These are phyloP conservation scores for Aspergillus floridensis DNA, from an alignment of 2,329 filamentous ascomycete genomes.

Conservation along the genomic window DNA sequence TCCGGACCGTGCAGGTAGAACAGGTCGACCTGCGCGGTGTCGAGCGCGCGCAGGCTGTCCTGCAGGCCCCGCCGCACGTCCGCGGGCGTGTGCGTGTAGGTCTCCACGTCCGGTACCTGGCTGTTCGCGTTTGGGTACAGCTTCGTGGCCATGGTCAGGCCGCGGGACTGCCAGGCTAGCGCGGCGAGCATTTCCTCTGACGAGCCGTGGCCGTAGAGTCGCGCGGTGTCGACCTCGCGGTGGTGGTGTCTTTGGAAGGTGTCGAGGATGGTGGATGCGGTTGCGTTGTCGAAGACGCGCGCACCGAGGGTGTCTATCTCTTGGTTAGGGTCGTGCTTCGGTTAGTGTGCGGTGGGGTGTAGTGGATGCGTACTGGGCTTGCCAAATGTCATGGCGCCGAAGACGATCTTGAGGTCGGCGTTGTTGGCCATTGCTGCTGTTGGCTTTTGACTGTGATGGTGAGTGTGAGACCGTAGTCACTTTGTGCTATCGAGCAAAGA, in stretches of 20 bases:
- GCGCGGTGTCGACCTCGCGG: conserved; percentile 31
- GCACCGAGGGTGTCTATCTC: neutral
- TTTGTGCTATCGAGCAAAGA: too few species aligned
- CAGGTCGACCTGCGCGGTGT: conserved; percentile 44
- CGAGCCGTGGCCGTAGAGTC: conserved; percentile 28
- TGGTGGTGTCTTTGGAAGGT: conserved; percentile 30
- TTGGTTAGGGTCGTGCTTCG: too few species aligned
- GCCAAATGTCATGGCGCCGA: conserved; percentile 42
- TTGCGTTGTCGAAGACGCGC: conserved; percentile 7
- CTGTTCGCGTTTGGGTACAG: conserved; percentile 34
- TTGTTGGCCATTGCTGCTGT: too few species aligned
- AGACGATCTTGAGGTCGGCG: conserved; percentile 17
- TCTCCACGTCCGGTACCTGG: conserved; percentile 17
- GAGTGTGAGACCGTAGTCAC: too few species aligned
- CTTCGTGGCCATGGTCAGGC: conserved; percentile 46
- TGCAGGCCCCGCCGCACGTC: conserved; percentile 35
- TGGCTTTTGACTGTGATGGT: too few species aligned
- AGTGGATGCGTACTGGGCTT: conserved; percentile 26
- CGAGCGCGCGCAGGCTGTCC: conserved; percentile 40
- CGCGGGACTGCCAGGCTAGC: conserved; percentile 36
- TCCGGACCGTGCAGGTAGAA: conserved; percentile 55
- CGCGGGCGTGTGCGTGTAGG: conserved; percentile 29
- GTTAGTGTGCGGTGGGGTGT: neutral
- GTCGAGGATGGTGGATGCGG: conserved; percentile 25
- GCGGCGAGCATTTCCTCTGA: conserved; percentile 40